Base-by-base conservation (phyloP, 495 filamentous ascomycete genomes). In the Podospora didyma region DNA sequence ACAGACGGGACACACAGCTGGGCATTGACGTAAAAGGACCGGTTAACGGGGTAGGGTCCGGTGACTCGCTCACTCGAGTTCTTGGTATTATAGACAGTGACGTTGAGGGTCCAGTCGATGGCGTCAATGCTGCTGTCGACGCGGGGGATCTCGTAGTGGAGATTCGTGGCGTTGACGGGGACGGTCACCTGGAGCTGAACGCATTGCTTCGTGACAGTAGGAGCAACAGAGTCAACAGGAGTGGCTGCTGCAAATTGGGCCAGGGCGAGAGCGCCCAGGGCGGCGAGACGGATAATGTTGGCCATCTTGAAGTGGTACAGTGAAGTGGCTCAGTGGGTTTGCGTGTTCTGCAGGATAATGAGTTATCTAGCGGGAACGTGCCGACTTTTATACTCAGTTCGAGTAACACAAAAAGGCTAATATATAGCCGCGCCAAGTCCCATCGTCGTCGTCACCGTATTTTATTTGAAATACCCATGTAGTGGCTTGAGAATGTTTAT, bases 21-120 rank as follows among this genome's bases (percentile, higher is more conserved):
- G 16, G 74, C 72, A 21, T 56, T 68, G 58, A 78, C 70, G 16
- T 68, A 61, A 64, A 75, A 76, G 31, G 55, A 64, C 23, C 66
- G 68, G 22, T 60, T 63, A 42, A 75, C 62, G 34, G 68, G 70
- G 28, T 61, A 46, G 58, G 67, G 69, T 44, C 60, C 60, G 39
- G 19, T 53, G 52, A 49, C 22, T 20, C 39, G 22, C 14, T 41
- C 49, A 19, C 2, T 49, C 42, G 34, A 11, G 53, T 10, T 47
- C 34, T n/a, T 24, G 54, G 64, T 34, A 35, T 6, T 12, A 21
- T 59, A 55, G 23, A 44, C 45, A 19, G 51, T 55, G 49, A 64
- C 53, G n/a, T 46, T 55, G 31, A 65, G 55, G 7, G 58, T 47
- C 49, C 67, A 65, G 21, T 67, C 48, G 9, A 63, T 49, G 24